Percentiles rank a stretch among this genome's conserved stretches.
phyloP scores from a whole-genome alignment of 2,329 filamentous ascomycete genomes.

The Nannizzia gypsea region DNA sequence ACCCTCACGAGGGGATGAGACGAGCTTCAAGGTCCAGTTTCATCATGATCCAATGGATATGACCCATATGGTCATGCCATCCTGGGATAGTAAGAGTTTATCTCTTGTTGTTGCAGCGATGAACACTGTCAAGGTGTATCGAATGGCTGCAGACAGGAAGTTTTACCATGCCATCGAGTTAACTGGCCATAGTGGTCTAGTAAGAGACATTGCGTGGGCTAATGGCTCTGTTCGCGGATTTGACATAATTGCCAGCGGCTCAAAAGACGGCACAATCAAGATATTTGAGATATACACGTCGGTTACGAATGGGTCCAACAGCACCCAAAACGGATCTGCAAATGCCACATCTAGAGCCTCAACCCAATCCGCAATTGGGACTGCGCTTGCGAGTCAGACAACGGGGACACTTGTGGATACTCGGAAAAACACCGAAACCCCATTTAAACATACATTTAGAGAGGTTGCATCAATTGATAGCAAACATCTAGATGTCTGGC shows the following conservation, averaged over 20 bases:
- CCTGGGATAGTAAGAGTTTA: constrained; percentile 67
- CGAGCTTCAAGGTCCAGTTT: constrained; percentile 73
- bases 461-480: constrained; percentile 34
- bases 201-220: constrained; percentile 85
- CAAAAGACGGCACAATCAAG: constrained; percentile 78
- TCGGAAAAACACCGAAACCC: constrained; percentile 25
- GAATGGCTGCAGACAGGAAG: constrained; percentile 60
- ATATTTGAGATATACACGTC: constrained; percentile 58
- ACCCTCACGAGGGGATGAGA: constrained; percentile 70
- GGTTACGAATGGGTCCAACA: constrained; percentile 20
- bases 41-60: constrained; percentile 65
- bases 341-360: constrained; percentile 17
- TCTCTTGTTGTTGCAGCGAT: constrained; percentile 77
- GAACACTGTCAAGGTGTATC: constrained; percentile 70
- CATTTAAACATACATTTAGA: constrained; percentile 32
- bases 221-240: constrained; percentile 81
- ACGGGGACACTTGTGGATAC: constrained; percentile 21
- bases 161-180: constrained; percentile 79
- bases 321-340: constrained; percentile 19
- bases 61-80: constrained; percentile 66
- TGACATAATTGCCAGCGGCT: constrained; percentile 82
- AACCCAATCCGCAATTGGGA: constrained; percentile 32
- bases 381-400: constrained; percentile 28
- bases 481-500: constrained; percentile 36
- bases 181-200: constrained; percentile 59